Evolutionary conservation across 129 eudicot species (phyloP).

Genomic region (Chrysanthemum lavandulifolium): DNA sequence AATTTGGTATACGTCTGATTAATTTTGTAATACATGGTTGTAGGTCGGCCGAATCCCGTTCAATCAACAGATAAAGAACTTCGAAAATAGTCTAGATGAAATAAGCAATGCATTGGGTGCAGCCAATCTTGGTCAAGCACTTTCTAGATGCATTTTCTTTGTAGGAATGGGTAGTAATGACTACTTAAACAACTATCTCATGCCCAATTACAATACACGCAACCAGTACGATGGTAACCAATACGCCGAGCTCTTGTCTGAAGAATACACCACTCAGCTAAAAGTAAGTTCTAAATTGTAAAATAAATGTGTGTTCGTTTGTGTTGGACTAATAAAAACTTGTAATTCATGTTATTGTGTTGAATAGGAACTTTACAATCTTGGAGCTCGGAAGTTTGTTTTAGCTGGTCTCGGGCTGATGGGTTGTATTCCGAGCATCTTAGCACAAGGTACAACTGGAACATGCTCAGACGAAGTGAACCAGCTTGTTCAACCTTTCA

Average conservation of each 20-base stretch:
- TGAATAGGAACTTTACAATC: slow-evolving; percentile 72
- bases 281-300: slow-evolving; percentile 41
- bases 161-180: slow-evolving; percentile 99
- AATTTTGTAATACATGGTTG: neutral
- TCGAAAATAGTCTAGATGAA: slow-evolving; percentile 67
- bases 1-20: neutral
- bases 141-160: slow-evolving; percentile 67
- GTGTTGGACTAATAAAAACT: neutral
- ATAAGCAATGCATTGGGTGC: slow-evolving; percentile 59
- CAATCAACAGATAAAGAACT: slow-evolving; percentile 73
- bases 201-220: slow-evolving; percentile 82
- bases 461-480: slow-evolving; percentile 72
- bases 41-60: slow-evolving; percentile 91
- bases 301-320: neutral
- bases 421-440: slow-evolving; percentile 97
- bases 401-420: slow-evolving; percentile 80
- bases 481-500: slow-evolving; percentile 69
- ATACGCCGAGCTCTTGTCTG: slow-evolving; percentile 59
- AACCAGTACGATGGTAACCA: slow-evolving; percentile 70
- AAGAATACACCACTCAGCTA: slow-evolving; percentile 69
- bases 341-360: neutral
- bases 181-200: slow-evolving; percentile 91
- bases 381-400: slow-evolving; percentile 84
- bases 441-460: slow-evolving; percentile 58
- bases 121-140: slow-evolving; percentile 44